phyloP scores from a whole-genome alignment of 805 yeast species.

The Saccharomycopsis fermentans region DNA sequence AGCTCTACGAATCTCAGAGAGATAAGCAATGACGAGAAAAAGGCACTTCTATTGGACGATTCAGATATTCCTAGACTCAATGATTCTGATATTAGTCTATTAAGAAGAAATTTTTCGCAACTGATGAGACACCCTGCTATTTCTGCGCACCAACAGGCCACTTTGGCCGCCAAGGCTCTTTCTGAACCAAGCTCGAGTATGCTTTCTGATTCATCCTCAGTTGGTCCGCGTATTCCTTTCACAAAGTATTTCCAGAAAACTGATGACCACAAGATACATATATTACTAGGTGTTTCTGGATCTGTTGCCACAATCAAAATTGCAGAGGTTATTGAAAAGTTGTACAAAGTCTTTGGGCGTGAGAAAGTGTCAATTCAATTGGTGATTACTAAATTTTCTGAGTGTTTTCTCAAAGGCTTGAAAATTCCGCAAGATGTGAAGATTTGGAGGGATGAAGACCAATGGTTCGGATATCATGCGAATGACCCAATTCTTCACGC shows the following conservation, averaged over 20 bases:
- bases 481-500: constrained; percentile 71
- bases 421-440: constrained; percentile 67
- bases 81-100: neutral
- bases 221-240: constrained; percentile 35
- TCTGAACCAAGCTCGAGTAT: neutral
- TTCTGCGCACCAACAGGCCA: neutral
- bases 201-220: neutral
- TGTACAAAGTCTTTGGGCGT: constrained; percentile 68
- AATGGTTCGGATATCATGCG: constrained; percentile 50
- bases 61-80: neutral
- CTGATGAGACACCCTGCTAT: constrained; percentile 1
- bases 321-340: constrained; percentile 77
- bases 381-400: constrained; percentile 69
- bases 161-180: neutral
- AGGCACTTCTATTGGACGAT: neutral
- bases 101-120: neutral
- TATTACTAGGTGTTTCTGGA: constrained; percentile 88
- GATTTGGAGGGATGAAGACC: constrained; percentile 80
- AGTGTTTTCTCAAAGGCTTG: constrained; percentile 53
- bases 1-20: neutral
- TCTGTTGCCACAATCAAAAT: constrained; percentile 94
- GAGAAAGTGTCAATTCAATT: constrained; percentile 73
- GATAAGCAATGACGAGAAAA: neutral
- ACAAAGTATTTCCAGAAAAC: constrained; percentile 58
- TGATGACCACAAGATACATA: constrained; percentile 81